Conservation (phyloP, 2,329 filamentous ascomycete species). For the Claviceps pazoutovae region DNA sequence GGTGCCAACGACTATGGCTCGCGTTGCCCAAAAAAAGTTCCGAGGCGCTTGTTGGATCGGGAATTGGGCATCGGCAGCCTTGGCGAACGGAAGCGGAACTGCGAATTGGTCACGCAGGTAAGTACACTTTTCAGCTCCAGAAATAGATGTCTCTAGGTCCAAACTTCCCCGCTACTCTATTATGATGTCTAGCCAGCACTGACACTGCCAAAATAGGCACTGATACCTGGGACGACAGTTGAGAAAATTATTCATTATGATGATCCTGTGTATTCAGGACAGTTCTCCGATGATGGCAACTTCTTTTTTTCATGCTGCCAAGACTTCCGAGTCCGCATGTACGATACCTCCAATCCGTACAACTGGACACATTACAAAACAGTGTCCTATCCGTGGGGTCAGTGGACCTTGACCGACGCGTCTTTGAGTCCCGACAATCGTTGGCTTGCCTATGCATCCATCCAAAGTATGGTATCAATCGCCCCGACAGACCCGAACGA, state of each 20-base stretch:
- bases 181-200: neutral
- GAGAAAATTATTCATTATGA: constrained; percentile 85
- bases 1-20: constrained; percentile 49
- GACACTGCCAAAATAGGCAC: constrained; percentile 30
- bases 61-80: constrained; percentile 61
- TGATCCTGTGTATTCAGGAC: constrained; percentile 78
- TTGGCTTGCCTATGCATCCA: constrained; percentile 83
- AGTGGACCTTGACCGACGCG: constrained; percentile 94
- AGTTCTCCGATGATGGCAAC: constrained; percentile 93
- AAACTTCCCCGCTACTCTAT: neutral
- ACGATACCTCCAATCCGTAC: constrained; percentile 91
- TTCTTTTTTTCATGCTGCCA: constrained; percentile 91
- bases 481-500: constrained; percentile 78
- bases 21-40: constrained; percentile 44
- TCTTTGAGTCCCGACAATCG: constrained; percentile 83
- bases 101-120: constrained; percentile 54
- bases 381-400: constrained; percentile 68
- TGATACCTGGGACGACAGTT: constrained; percentile 64
- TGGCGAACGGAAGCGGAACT: constrained; percentile 45
- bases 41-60: constrained; percentile 61
- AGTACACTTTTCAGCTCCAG: constrained; percentile 6
- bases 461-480: constrained; percentile 69
- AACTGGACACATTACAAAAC: constrained; percentile 95
- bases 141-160: too few species aligned
- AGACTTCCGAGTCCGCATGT: constrained; percentile 92